phyloP scores from a whole-genome alignment of 2,329 filamentous ascomycete genomes.

The Claviceps sp. region DNA sequence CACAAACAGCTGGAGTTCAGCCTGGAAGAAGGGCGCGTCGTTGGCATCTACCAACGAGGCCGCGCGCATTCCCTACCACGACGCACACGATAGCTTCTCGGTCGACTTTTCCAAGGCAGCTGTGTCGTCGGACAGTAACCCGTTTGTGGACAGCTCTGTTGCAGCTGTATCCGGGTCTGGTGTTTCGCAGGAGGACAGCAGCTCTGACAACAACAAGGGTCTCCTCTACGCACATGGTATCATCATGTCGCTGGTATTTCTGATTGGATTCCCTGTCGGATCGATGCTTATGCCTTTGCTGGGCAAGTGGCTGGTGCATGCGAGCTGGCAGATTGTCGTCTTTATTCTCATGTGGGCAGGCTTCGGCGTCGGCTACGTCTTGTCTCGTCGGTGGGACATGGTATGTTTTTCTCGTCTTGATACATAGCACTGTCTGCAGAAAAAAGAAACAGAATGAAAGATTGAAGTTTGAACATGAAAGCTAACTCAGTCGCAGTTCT shows the following conservation, averaged over 20 bases:
- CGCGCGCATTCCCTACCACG: conserved; percentile 32
- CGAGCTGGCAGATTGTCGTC: conserved; percentile 37
- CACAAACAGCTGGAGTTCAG: conserved; percentile 36
- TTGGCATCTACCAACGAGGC: conserved; percentile 28
- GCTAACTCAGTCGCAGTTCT: conserved; percentile 28
- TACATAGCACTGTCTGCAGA: not conserved
- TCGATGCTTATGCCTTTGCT: conserved; percentile 46
- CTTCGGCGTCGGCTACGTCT: conserved; percentile 42
- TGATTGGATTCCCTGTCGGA: conserved; percentile 45
- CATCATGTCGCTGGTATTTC: conserved; percentile 47
- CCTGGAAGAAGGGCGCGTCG: conserved; percentile 35
- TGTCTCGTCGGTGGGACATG: conserved; percentile 25
- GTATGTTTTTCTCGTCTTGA: conserved; percentile 22
- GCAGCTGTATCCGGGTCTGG: not conserved
- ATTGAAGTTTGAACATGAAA: no score
- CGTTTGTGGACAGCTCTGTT: conserved; percentile 24
- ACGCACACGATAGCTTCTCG: conserved; percentile 27
- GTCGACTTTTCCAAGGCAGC: conserved; percentile 36
- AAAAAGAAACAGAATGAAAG: not conserved
- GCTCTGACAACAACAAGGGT: conserved; percentile 12
- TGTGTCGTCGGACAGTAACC: conserved; percentile 35
- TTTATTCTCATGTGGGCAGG: conserved; percentile 46
- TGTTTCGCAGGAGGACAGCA: conserved; percentile 3
- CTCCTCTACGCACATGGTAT: conserved; percentile 38
- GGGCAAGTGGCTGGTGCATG: conserved; percentile 44